These are phyloP conservation scores for Paecilomyces dactylethromorphus DNA, from an alignment of 2,329 filamentous ascomycete species.

Conservation along the genomic window DNA sequence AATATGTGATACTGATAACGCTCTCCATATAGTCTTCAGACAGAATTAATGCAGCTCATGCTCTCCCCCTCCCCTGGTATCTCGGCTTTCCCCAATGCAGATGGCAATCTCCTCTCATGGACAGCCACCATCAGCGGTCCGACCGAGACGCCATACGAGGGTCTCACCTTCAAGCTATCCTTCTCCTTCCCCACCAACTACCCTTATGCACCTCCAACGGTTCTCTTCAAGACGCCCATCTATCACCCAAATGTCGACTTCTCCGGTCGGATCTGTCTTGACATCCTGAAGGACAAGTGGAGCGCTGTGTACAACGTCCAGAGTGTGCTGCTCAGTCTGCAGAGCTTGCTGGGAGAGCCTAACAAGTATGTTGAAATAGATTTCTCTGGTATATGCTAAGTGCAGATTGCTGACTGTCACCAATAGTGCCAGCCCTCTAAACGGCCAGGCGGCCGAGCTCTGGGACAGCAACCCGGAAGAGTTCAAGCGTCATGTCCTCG, in stretches of 20 bases:
- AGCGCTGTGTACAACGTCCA: slow-evolving; percentile 96
- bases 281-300: slow-evolving; percentile 99
- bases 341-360: slow-evolving; percentile 91
- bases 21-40: slow-evolving; percentile 66
- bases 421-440: slow-evolving; percentile 78
- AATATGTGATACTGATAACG: neutral
- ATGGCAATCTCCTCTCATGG: slow-evolving; percentile 88
- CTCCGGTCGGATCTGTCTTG: slow-evolving; percentile 90
- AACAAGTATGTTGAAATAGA: slow-evolving; percentile 69
- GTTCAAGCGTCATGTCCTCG: slow-evolving; percentile 71
- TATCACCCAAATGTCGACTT: slow-evolving; percentile 99
- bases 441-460: slow-evolving; percentile 90
- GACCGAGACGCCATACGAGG: slow-evolving; percentile 82
- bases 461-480: slow-evolving; percentile 86
- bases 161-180: slow-evolving; percentile 82
- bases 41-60: slow-evolving; percentile 98
- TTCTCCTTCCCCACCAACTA: slow-evolving; percentile 90
- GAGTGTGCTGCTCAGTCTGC: slow-evolving; percentile 84
- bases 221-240: slow-evolving; percentile 96
- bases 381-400: neutral
- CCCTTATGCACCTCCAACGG: slow-evolving; percentile 82
- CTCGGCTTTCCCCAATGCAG: slow-evolving; percentile 86
- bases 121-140: slow-evolving; percentile 90
- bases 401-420: slow-evolving; percentile 3
- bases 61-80: slow-evolving; percentile 87